Percentiles rank a stretch among this genome's conserved stretches.
phyloP scores from a whole-genome alignment of 1,139 yeast genomes.

The Lodderomyces theae region DNA sequence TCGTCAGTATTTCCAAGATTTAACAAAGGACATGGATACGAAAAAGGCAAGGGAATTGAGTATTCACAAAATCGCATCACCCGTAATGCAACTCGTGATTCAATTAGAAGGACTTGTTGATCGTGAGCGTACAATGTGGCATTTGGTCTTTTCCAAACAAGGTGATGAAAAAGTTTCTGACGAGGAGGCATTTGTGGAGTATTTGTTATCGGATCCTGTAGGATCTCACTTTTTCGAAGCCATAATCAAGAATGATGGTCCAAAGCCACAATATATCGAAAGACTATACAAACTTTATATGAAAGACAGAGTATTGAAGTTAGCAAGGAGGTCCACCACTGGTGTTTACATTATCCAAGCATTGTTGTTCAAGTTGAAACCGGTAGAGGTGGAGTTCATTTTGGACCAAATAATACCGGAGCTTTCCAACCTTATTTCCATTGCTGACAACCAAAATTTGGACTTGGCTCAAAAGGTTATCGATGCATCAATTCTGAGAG shows the following conservation, averaged over 20 bases:
- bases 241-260: conserved; percentile 56
- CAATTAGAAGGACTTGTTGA: conserved; percentile 82
- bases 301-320: conserved; percentile 65
- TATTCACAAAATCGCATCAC: conserved; percentile 79
- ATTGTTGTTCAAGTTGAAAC: conserved; percentile 57
- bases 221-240: conserved; percentile 90
- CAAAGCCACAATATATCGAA: conserved; percentile 66
- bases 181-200: conserved; percentile 82
- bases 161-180: conserved; percentile 52
- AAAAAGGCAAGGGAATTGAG: conserved; percentile 65
- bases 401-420: conserved; percentile 71
- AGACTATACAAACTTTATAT: conserved; percentile 71
- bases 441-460: conserved; percentile 52
- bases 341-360: conserved; percentile 83
- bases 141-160: conserved; percentile 44
- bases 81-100: conserved; percentile 76
- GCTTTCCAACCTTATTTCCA: conserved; percentile 55
- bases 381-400: conserved; percentile 58
- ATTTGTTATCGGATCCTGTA: conserved; percentile 77
- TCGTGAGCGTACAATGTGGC: conserved; percentile 68
- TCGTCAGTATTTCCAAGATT: conserved; percentile 39
- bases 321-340: conserved; percentile 75
- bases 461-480: conserved; percentile 69
- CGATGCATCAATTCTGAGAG: conserved; percentile 61
- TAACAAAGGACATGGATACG: conserved; percentile 41